These are phyloP conservation scores for Hymenoscyphus fraxineus DNA, from an alignment of 2,329 filamentous ascomycete species.

Conservation along the genomic window DNA sequence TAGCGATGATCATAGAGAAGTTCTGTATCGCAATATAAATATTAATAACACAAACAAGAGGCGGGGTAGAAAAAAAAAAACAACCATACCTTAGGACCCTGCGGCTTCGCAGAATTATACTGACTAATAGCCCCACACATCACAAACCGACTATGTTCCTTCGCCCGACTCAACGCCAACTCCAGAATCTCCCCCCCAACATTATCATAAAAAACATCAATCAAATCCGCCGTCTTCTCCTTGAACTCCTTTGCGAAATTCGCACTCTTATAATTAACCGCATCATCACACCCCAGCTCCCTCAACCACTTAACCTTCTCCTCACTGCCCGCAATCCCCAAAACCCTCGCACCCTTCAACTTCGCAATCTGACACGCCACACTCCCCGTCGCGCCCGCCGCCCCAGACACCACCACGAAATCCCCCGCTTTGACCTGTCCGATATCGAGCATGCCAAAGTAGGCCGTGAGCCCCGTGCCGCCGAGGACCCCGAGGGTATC, in stretches of 20 bases:
- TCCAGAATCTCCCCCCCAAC: slow-evolving; percentile 70
- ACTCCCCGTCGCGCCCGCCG: slow-evolving; percentile 73
- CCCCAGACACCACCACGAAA: slow-evolving; percentile 72
- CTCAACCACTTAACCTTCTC: slow-evolving; percentile 66
- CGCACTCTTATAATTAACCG: slow-evolving; percentile 65
- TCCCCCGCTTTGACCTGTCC: slow-evolving; percentile 66
- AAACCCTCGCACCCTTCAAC: slow-evolving; percentile 57
- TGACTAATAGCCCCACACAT: slow-evolving; percentile 69
- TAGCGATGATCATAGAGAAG: slow-evolving; percentile 48
- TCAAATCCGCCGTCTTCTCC: slow-evolving; percentile 55
- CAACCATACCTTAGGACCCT: slow-evolving; percentile 48
- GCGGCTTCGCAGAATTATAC: slow-evolving; percentile 57
- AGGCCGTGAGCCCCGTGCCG: slow-evolving; percentile 69
- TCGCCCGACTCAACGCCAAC: slow-evolving; percentile 60
- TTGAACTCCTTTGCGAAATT: slow-evolving; percentile 59
- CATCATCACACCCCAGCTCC: slow-evolving; percentile 63
- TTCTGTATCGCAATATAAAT: slow-evolving; percentile 37
- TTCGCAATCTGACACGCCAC: slow-evolving; percentile 77
- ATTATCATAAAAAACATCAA: slow-evolving; percentile 73
- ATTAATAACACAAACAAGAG: too few relatives aligned
- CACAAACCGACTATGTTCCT: slow-evolving; percentile 59
- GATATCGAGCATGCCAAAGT: slow-evolving; percentile 68
- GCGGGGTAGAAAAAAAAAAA: not conserved
- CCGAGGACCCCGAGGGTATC: slow-evolving; percentile 62
- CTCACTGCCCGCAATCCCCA: slow-evolving; percentile 63